Percentiles rank a stretch among this genome's conserved stretches.
These are phyloP conservation scores for Phytopythium chamaehyphon DNA, from an alignment of 352 stramenopile species.

Conservation along the genomic window DNA sequence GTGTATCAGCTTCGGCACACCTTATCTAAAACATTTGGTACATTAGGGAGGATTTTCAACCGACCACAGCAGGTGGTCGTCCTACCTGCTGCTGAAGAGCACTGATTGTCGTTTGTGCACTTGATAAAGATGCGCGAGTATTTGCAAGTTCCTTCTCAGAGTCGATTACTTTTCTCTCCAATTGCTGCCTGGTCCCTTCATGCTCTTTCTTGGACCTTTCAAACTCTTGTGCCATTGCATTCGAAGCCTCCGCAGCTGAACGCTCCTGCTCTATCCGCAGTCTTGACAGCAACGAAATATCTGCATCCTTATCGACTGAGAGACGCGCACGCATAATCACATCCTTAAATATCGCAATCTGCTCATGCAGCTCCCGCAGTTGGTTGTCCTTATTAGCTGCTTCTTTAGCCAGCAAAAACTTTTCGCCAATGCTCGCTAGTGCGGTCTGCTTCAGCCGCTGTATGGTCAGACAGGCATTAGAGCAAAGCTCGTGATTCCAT, in stretches of 20 bases:
- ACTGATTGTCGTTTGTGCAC: no score
- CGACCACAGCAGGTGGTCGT: no score
- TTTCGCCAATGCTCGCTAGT: slow-evolving; percentile 36
- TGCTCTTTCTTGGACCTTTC: neutral
- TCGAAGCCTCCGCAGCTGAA: neutral
- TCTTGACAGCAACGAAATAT: neutral
- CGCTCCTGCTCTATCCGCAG: slow-evolving; percentile 1
- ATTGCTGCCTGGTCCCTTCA: neutral
- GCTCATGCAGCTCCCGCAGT: slow-evolving; percentile 30
- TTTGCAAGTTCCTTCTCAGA: no score
- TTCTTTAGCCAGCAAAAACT: slow-evolving; percentile 20
- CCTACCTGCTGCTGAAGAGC: no score
- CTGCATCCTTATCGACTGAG: neutral
- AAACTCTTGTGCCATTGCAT: neutral
- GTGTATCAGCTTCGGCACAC: neutral
- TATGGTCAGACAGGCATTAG: neutral
- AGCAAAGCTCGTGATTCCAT: neutral
- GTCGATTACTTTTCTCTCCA: neutral
- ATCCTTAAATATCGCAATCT: slow-evolving; percentile 65
- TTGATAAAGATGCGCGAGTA: no score
- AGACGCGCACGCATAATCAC: slow-evolving; percentile 31
- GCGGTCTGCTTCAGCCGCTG: slow-evolving; percentile 36
- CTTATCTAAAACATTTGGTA: no score
- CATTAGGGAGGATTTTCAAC: no score
- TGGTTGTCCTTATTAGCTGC: slow-evolving; percentile 28